Base-by-base conservation (phyloP, 495 filamentous ascomycete species). In the Penicillium maclennaniae region DNA sequence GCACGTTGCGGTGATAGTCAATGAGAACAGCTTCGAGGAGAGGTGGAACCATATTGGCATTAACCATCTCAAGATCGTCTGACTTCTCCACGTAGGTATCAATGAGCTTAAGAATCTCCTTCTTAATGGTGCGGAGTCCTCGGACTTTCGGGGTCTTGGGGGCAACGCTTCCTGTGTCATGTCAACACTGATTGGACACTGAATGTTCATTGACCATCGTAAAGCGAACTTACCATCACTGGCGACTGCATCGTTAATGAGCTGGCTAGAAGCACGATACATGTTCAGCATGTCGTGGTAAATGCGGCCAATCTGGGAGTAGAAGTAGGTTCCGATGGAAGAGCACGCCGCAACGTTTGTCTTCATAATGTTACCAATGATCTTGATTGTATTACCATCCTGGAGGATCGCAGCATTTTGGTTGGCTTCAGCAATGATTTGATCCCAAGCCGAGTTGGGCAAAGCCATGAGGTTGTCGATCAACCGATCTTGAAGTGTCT, bases 341-440 rank as follows among this genome's bases (percentile, higher is more conserved):
- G 87, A 89, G 66, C 93, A 97, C 14, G 93, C 93, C 1, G 93
- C 89, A 6, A 99, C 93, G 60, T 99, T 99, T 6, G 93, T 99
- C 79, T 99, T 99, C 93, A 97, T 99, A 60, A 99, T 95, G 68
- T 99, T 99, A 47, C 93, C 93, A 51, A 99, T 87, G 53, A 99
- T 83, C 73, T 97, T 97, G 70, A 99, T 97, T 0, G 91, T 95
- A 47, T 99, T 91, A 23, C 81, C 79, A 66, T 96, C 89, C 66
- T 97, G 89, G 7, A 99, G 78, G 53, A 89, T 88, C 23, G 79
- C 75, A 2, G 92, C 87, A 63, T 96, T 83, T 50, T 87, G 78
- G 43, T 89, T 90, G 36, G 93, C 93, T 56, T 83, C 77, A 43
- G 79, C 76, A 55, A 99, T 99, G 56, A 99, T 97, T 43, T 84